Evolutionary conservation across 176 grass and related monocot species (phyloP), one percentile per base, ranked within the genome.

Genomic region (Eragrostis nindensis): DNA sequence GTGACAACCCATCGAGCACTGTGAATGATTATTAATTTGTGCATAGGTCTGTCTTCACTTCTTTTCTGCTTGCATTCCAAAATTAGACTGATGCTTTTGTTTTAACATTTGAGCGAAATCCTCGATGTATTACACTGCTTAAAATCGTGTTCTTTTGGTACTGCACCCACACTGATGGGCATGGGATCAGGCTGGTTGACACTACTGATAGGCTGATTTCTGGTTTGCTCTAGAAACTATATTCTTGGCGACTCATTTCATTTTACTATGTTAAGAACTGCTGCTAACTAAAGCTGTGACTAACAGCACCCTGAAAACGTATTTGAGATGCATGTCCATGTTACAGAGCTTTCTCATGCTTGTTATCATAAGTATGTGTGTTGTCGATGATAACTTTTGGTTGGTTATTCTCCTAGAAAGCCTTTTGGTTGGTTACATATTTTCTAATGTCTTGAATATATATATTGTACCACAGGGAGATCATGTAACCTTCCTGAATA

Each of bases 401-500:
- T 30, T 71, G 13, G 57, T 74, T 11, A 22, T 74, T 24, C 32
- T 4, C 32, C 32, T 36, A 36, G 4, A 36, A 36, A 36, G 4
- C 25, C 73, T 83, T n/a, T 77, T 70, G 27, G 13, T 30, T 71
- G 13, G 57, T 21, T 63, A 71, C 13, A 29, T 68, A 48, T 30
- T 59, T 75, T 16, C 40, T 68, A 61, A 84, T 68, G 19, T 64
- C 21, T 52, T 78, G 21, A 86, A 55, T 39, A 55, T 87, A 55
- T 87, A 66, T 53, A 19, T 80, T 75, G 45, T 61, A 80, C 38
- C 72, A 29, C 81, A 94, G 92, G 95, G 95, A 65, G 95, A 98
- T 91, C 95, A 94, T 91, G 84, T 98, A 57, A 92, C 95, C 10
- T 98, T 84, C 71, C 83, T 98, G 81, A 98, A 98, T 83, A 87